Evolutionary conservation across 257 asterid genomes (phyloP).

Genomic region (Orobanche coerulescens): DNA sequence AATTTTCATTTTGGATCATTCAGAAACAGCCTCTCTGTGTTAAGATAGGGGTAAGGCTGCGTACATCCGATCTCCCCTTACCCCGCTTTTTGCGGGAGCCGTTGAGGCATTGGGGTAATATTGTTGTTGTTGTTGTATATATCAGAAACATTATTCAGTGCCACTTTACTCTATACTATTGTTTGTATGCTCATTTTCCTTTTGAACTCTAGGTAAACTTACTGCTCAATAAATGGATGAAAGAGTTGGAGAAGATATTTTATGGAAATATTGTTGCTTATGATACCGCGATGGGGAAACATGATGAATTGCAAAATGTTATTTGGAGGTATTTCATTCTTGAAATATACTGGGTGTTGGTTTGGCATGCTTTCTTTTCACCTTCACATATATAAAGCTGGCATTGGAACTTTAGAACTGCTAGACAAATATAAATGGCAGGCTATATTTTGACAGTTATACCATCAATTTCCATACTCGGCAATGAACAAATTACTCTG

Average conservation of each 20-base stretch:
- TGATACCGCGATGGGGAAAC: slow-evolving; percentile 84
- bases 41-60: too few species aligned
- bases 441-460: slow-evolving; percentile 8
- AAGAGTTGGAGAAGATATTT: slow-evolving; percentile 88
- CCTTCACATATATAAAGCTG: slow-evolving; percentile 2
- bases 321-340: slow-evolving; percentile 72
- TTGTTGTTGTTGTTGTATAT: too few species aligned
- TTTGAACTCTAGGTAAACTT: slow-evolving; percentile 66
- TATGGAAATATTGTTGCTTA: slow-evolving; percentile 86
- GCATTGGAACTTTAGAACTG: neutral
- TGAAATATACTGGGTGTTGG: slow-evolving; percentile 12
- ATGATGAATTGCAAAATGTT: slow-evolving; percentile 66
- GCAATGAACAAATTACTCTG: neutral
- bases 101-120: too few species aligned
- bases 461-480: neutral
- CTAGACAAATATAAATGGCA: neutral
- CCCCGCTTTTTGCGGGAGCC: too few species aligned
- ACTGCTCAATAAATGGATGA: slow-evolving; percentile 82
- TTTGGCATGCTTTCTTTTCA: slow-evolving; percentile 19
- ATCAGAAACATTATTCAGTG: neutral
- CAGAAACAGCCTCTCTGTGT: too few species aligned
- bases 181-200: slow-evolving; percentile 14
- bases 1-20: too few species aligned
- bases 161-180: neutral
- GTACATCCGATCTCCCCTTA: too few species aligned